These are phyloP conservation scores for Phaeosphaeriaceae sp. DNA, from an alignment of 2,329 filamentous ascomycete genomes.

Conservation along the genomic window DNA sequence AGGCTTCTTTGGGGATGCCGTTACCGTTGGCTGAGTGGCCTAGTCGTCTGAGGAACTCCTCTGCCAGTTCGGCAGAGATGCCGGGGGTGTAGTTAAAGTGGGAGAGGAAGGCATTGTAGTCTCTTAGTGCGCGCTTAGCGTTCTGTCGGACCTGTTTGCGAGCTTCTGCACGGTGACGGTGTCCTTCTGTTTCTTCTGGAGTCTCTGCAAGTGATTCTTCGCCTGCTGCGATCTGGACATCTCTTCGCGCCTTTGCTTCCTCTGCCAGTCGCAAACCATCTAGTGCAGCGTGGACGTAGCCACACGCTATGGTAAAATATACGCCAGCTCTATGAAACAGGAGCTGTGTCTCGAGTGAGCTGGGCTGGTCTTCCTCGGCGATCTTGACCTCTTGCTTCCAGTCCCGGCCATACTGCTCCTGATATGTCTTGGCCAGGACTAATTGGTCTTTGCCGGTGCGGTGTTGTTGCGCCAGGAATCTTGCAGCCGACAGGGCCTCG, in stretches of 20 bases:
- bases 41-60: slow-evolving; percentile 55
- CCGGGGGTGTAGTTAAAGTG: slow-evolving; percentile 81
- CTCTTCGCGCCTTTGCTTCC: slow-evolving; percentile 37
- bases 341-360: slow-evolving; percentile 75
- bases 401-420: slow-evolving; percentile 49
- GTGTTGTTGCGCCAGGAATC: slow-evolving; percentile 62
- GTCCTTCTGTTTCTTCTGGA: slow-evolving; percentile 56
- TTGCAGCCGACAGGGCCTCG: slow-evolving; percentile 64
- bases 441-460: slow-evolving; percentile 57
- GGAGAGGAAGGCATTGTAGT: slow-evolving; percentile 75
- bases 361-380: slow-evolving; percentile 71
- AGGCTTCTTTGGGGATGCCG: slow-evolving; percentile 7
- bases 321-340: slow-evolving; percentile 77
- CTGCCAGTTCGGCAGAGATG: slow-evolving; percentile 64
- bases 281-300: slow-evolving; percentile 66
- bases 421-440: slow-evolving; percentile 58
- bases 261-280: slow-evolving; percentile 53
- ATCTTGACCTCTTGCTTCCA: slow-evolving; percentile 60
- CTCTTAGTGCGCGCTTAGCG: slow-evolving; percentile 76
- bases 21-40: slow-evolving; percentile 27
- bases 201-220: slow-evolving; percentile 44
- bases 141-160: slow-evolving; percentile 74
- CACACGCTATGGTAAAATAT: slow-evolving; percentile 74
- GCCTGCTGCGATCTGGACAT: slow-evolving; percentile 31
- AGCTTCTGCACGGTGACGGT: slow-evolving; percentile 60